Percentiles rank a stretch among this genome's conserved stretches.
Evolutionary conservation across 805 yeast genomes (phyloP).

Genomic region (Scheffersomyces amazonensis): DNA sequence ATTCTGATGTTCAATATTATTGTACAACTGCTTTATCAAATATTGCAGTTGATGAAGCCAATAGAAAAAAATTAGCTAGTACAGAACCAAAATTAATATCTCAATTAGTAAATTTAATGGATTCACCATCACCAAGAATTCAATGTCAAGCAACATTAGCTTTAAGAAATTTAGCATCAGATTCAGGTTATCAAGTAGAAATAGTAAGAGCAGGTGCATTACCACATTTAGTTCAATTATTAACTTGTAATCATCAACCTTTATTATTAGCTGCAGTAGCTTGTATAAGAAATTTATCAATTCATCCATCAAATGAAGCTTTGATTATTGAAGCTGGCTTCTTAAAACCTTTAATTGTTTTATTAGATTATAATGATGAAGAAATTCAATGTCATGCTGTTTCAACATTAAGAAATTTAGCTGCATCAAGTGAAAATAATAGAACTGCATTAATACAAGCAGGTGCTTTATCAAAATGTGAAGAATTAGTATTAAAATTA

Average conservation of each 20-base stretch:
- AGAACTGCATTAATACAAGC: constrained; percentile 89
- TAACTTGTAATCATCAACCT: constrained; percentile 89
- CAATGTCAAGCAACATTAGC: constrained; percentile 99
- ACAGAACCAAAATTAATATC: constrained; percentile 91
- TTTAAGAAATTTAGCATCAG: constrained; percentile 91
- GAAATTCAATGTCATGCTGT: constrained; percentile 99
- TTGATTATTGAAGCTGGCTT: constrained; percentile 96
- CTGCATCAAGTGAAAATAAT: constrained; percentile 92
- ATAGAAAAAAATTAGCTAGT: constrained; percentile 82
- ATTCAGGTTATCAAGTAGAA: constrained; percentile 92
- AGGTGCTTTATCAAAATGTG: constrained; percentile 92
- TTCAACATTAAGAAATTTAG: constrained; percentile 90
- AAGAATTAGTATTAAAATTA: constrained; percentile 76
- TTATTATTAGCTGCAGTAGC: constrained; percentile 96
- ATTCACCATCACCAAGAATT: constrained; percentile 87
- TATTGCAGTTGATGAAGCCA: constrained; percentile 93
- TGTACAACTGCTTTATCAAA: constrained; percentile 97
- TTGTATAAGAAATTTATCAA: constrained; percentile 94
- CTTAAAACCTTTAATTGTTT: constrained; percentile 80
- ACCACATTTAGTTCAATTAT: constrained; percentile 85
- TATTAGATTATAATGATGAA: constrained; percentile 83
- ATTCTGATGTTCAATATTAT: constrained; percentile 96
- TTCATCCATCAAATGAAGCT: constrained; percentile 94
- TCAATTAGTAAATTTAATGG: constrained; percentile 88
- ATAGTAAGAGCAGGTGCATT: constrained; percentile 95